A percentile compares a stretch with the other conserved stretches of the same genome.
phyloP scores from a whole-genome alignment of 345 rosid species.

The Arabidopsis arenosa region DNA sequence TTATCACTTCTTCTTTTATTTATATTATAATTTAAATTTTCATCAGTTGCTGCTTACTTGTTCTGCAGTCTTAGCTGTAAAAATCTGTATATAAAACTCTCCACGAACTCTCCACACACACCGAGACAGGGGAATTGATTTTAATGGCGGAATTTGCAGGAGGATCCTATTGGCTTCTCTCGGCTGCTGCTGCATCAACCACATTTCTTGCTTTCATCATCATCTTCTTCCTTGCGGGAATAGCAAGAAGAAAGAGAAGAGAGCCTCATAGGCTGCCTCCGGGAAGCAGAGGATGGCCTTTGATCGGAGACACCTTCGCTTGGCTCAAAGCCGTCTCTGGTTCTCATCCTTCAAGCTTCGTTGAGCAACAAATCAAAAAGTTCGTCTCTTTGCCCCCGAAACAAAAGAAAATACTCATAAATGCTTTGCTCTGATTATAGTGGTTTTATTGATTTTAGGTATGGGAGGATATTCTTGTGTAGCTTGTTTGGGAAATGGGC shows the following conservation, averaged over 20 bases:
- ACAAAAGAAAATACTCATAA: not conserved
- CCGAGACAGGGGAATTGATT: slow-evolving; percentile 22
- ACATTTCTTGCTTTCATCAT: slow-evolving; percentile 31
- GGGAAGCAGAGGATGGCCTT: slow-evolving; percentile 80
- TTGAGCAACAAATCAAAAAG: slow-evolving; percentile 67
- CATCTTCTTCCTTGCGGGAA: slow-evolving; percentile 18
- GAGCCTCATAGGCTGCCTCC: slow-evolving; percentile 54
- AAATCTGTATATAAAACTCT: slow-evolving; percentile 26
- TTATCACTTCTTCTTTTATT: slow-evolving; percentile 22
- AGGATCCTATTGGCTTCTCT: slow-evolving; percentile 40
- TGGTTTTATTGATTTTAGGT: slow-evolving; percentile 44
- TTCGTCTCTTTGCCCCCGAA: slow-evolving; percentile 11
- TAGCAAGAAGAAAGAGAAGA: slow-evolving; percentile 12
- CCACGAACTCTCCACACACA: slow-evolving; percentile 50
- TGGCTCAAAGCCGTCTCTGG: slow-evolving; percentile 85
- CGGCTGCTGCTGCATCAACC: slow-evolving; percentile 15
- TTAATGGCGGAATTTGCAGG: slow-evolving; percentile 38
- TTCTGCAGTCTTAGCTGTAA: slow-evolving; percentile 48
- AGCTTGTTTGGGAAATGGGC: slow-evolving; percentile 77
- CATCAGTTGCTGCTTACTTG: slow-evolving; percentile 41
- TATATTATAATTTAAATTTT: not conserved
- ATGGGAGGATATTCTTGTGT: slow-evolving; percentile 80
- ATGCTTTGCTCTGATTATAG: not conserved
- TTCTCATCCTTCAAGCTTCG: slow-evolving; percentile 77
- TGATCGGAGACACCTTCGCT: slow-evolving; percentile 71